Conservation (phyloP, 768 basidiomycete species). For the Neoboletus brunneissimus region DNA sequence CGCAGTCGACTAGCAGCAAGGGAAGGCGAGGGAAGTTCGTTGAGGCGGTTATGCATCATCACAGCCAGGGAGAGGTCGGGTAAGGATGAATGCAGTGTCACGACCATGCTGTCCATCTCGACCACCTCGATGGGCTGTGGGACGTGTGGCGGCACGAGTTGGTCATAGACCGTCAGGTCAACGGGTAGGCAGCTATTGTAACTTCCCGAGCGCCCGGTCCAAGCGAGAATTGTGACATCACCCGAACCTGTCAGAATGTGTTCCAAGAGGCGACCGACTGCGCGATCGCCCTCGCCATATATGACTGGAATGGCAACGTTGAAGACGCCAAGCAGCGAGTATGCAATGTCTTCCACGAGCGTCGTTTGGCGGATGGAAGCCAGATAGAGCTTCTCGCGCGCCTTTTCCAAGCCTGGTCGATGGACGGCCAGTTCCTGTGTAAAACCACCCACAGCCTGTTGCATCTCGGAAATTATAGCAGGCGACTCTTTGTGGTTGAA, state of each 20-base stretch:
- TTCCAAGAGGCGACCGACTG: conserved; percentile 15
- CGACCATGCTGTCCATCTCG: not conserved
- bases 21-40: not conserved
- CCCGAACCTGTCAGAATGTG: conserved; percentile 11
- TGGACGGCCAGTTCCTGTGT: not conserved
- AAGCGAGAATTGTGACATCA: conserved; percentile 12
- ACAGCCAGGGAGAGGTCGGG: not conserved
- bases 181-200: conserved; percentile 7
- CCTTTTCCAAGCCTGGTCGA: conserved; percentile 8
- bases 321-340: conserved; percentile 17
- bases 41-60: not conserved
- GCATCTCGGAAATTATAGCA: conserved; percentile 6
- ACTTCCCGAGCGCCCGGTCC: conserved; percentile 6
- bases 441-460: not conserved
- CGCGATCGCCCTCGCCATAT: conserved; percentile 12
- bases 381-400: conserved; percentile 18
- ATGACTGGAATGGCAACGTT: conserved; percentile 5
- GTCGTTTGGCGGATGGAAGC: conserved; percentile 11
- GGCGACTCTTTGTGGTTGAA: conserved; percentile 11
- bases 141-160: not conserved
- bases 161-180: not conserved
- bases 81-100: not conserved
- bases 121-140: not conserved
- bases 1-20: not conserved
- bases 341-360: conserved; percentile 7